These are phyloP conservation scores for Cryptococcus jaspeensis DNA, from an alignment of 1,284 basidiomycete genomes.

Conservation along the genomic window DNA sequence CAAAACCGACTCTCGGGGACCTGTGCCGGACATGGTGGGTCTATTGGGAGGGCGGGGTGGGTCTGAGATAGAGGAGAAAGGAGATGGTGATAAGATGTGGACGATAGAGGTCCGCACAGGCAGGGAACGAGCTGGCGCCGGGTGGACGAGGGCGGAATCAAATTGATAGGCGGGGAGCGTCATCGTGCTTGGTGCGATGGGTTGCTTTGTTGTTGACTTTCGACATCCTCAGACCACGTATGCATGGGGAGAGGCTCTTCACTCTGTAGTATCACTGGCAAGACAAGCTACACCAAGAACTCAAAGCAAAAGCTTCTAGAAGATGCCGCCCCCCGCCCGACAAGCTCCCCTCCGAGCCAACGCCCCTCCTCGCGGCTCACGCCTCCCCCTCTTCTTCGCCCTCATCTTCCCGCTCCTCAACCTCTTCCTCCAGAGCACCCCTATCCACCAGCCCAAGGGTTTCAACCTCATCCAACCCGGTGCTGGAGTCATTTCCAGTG, in stretches of 20 bases:
- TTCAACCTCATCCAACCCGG: neutral
- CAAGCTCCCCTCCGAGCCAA: neutral
- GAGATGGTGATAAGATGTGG: neutral
- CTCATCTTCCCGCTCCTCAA: conserved; percentile 6
- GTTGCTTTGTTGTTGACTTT: no score
- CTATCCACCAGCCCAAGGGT: neutral
- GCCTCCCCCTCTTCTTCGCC: conserved; percentile 6
- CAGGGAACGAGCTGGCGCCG: no score
- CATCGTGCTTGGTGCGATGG: no score
- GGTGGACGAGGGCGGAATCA: neutral
- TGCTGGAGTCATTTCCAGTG: neutral
- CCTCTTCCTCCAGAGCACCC: neutral
- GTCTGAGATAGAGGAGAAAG: neutral
- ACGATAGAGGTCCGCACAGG: neutral
- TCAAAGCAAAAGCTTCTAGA: no score
- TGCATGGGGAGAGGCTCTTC: no score
- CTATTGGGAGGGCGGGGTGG: neutral
- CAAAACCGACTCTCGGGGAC: conserved; percentile 85
- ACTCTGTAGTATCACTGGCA: no score
- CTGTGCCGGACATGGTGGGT: conserved; percentile 75
- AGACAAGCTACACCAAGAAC: no score
- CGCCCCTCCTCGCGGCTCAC: neutral
- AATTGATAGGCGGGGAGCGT: no score
- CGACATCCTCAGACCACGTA: no score
- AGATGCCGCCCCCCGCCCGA: neutral